Evolutionary conservation across 1,284 basidiomycete species (phyloP), one percentile per base, ranked within the genome.

Genomic region (Pseudozyma sp.): DNA sequence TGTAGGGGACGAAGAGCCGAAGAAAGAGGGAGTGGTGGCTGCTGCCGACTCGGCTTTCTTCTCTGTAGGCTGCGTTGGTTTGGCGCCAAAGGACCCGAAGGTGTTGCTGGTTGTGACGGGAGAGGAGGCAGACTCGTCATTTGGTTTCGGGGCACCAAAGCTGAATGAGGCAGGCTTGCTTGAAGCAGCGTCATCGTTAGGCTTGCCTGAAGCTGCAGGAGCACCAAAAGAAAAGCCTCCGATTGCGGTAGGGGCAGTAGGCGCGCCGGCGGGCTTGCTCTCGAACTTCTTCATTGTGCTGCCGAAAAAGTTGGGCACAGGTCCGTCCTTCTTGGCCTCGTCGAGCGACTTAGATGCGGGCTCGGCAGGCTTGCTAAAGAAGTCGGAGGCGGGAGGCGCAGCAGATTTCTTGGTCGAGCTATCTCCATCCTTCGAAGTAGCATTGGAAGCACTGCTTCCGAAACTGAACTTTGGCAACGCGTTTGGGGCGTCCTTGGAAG

Each of bases 231-330:
- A 54, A 37, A 55, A 49, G 1, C 57, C 49, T n/a, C 53, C 40
- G 8, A 52, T 24, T 5, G 46, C n/a, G 45, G 60, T 29, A 40
- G 54, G 19, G 19, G 52, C 40, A n/a, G 60, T 24, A 19, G 66
- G 16, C 13, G 31, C 46, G 8, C 48, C 70, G 10, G 44, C 44
- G 7, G 65, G 24, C 48, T 71, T 65, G 50, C 33, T 56, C 34
- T 67, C 72, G 34, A 66, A 74, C 61, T 77, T 74, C 39, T 70
- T 44, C 61, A 70, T 58, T 6, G 75, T 61, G 51, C 61, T 75
- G 16, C 69, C 73, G 51, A 80, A 80, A 53, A 80, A 82, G 68
- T 81, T 77, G 42, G 80, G 80, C 14, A 78, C 65, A 0, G 80
- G 79, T 6, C 79, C 79, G 49, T 75, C 72, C 44, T 81, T 80